phyloP scores from a whole-genome alignment of 2,329 filamentous ascomycete genomes.

The Xylariomycetidae sp. region DNA sequence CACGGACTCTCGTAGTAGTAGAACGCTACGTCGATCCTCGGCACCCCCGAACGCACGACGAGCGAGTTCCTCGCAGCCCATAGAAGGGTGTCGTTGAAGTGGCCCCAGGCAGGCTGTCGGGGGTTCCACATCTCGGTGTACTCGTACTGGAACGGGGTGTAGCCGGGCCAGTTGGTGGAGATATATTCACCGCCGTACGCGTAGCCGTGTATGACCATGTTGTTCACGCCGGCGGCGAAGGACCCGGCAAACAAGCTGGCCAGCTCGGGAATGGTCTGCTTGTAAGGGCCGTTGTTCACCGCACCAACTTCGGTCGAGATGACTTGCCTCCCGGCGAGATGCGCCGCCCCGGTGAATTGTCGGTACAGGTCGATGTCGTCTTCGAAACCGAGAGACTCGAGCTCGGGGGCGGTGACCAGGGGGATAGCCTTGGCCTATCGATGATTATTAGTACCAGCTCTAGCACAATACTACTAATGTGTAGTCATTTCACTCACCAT shows the following conservation, averaged over 20 bases:
- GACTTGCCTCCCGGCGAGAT: conserved; percentile 12
- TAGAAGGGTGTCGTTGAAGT: conserved; percentile 12
- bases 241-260: conserved; percentile 12
- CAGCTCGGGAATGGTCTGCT: conserved; percentile 9
- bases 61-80: conserved; percentile 15
- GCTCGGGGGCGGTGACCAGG: conserved; percentile 15
- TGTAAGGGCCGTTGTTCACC: conserved; percentile 11
- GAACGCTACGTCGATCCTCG: conserved; percentile 17
- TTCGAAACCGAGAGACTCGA: conserved; percentile 19
- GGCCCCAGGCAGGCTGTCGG: conserved; percentile 14
- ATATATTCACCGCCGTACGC: conserved; percentile 14
- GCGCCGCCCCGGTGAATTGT: conserved; percentile 18
- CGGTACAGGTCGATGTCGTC: conserved; percentile 17
- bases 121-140: conserved; percentile 18
- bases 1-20: conserved; percentile 12
- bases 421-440: conserved; percentile 9
- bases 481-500: conserved; percentile 10
- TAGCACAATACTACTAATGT: neutral
- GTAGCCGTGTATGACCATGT: conserved; percentile 17
- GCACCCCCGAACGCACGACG: conserved; percentile 12
- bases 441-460: neutral
- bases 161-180: conserved; percentile 18
- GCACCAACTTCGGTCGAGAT: conserved; percentile 22
- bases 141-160: conserved; percentile 16
- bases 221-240: conserved; percentile 16